A percentile compares a stretch with the other conserved stretches of the same genome.
phyloP scores from a whole-genome alignment of 2,329 filamentous ascomycete species.

The Neophaeococcomyces mojaviensis region DNA sequence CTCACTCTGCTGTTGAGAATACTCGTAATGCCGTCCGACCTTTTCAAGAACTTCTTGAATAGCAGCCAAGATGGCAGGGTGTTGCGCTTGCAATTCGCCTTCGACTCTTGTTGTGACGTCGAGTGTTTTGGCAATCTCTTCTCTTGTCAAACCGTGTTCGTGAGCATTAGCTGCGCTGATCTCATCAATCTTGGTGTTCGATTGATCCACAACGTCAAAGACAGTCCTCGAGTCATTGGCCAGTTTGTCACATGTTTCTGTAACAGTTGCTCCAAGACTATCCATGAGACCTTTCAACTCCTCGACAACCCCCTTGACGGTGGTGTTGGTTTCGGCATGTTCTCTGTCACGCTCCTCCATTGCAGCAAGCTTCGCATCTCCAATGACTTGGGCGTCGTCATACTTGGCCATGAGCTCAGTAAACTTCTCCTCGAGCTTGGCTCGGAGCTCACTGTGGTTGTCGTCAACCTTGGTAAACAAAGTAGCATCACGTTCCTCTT shows the following conservation, averaged over 20 bases:
- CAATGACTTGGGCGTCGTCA: conserved; percentile 68
- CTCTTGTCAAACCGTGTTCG: conserved; percentile 75
- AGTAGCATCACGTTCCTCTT: conserved; percentile 53
- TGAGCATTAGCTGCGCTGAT: conserved; percentile 61
- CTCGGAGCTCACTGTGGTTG: conserved; percentile 46
- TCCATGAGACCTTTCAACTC: conserved; percentile 82
- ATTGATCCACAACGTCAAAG: conserved; percentile 72
- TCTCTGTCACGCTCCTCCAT: conserved; percentile 66
- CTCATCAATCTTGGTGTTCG: conserved; percentile 68
- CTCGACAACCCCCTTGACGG: conserved; percentile 72
- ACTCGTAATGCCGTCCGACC: conserved; percentile 80
- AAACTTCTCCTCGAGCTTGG: conserved; percentile 68
- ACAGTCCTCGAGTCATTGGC: conserved; percentile 81
- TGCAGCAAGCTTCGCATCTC: conserved; percentile 66
- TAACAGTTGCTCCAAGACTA: conserved; percentile 71
- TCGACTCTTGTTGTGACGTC: conserved; percentile 68
- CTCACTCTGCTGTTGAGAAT: conserved; percentile 84
- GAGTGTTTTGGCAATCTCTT: conserved; percentile 69
- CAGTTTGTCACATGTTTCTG: conserved; percentile 78
- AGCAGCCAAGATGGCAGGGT: conserved; percentile 80
- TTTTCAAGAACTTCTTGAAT: conserved; percentile 78
- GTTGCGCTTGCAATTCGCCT: conserved; percentile 69
- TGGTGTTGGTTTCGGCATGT: conserved; percentile 64
- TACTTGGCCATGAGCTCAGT: conserved; percentile 77
- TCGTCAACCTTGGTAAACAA: conserved; percentile 54